phyloP scores from a whole-genome alignment of 805 yeast species.

The Suhomyces emberorum region DNA sequence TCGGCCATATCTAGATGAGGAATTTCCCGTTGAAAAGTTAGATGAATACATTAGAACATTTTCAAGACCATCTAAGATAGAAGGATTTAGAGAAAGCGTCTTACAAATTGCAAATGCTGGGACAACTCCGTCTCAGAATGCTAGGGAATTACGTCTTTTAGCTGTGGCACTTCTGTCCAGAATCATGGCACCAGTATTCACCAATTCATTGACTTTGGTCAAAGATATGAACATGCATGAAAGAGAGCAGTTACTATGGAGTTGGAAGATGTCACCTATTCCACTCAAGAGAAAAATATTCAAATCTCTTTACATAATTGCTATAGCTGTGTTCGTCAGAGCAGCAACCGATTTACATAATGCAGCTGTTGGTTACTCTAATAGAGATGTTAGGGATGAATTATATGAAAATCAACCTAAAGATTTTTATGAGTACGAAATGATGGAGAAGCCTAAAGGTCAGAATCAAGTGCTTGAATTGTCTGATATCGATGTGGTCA shows the following conservation, averaged over 20 bases:
- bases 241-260: conserved; percentile 26
- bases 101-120: conserved; percentile 12
- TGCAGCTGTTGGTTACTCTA: conserved; percentile 39
- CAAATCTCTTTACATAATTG: conserved; percentile 23
- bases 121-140: conserved; percentile 13
- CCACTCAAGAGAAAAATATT: conserved; percentile 32
- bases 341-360: conserved; percentile 32
- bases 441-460: conserved; percentile 28
- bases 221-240: conserved; percentile 35
- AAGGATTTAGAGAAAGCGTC: conserved; percentile 21
- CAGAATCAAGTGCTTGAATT: conserved; percentile 30
- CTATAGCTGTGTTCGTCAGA: conserved; percentile 22
- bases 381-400: conserved; percentile 26
- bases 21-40: conserved; percentile 26
- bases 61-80: conserved; percentile 28
- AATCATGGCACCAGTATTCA: conserved; percentile 28
- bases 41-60: conserved; percentile 26
- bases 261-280: conserved; percentile 44
- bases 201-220: conserved; percentile 32
- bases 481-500: conserved; percentile 42
- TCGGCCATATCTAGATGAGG: conserved; percentile 20
- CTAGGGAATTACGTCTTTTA: conserved; percentile 24
- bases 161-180: conserved; percentile 28
- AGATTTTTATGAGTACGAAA: conserved; percentile 26
- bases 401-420: conserved; percentile 23